phyloP scores from a whole-genome alignment of 2,329 filamentous ascomycete species.

The Hymenoscyphus infarciens region DNA sequence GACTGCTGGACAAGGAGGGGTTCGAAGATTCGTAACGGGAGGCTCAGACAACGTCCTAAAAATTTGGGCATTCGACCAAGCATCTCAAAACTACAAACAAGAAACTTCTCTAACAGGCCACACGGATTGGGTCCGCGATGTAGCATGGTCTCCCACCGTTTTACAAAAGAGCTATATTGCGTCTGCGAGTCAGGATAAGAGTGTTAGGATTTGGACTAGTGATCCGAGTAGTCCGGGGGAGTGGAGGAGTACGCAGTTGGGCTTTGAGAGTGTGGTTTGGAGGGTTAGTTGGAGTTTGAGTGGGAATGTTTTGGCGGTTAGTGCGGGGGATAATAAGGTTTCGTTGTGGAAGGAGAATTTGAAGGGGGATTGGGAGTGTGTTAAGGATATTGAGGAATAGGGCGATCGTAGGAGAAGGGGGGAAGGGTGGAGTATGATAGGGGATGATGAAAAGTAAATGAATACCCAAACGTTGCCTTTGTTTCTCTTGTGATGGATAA shows the following conservation, averaged over 20 bases:
- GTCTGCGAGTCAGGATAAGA: conserved; percentile 93
- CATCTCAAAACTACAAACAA: conserved; percentile 58
- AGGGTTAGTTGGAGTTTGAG: conserved; percentile 97
- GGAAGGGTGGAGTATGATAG: neutral
- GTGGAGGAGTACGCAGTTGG: conserved; percentile 82
- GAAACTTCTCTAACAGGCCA: conserved; percentile 72
- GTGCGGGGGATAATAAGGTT: conserved; percentile 93
- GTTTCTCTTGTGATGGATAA: too few relatives aligned
- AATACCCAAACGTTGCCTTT: too few relatives aligned
- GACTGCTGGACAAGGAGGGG: conserved; percentile 56
- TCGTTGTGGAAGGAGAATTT: conserved; percentile 98
- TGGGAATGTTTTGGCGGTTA: conserved; percentile 92
- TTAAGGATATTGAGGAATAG: conserved; percentile 93
- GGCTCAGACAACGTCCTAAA: conserved; percentile 92
- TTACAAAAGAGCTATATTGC: conserved; percentile 96
- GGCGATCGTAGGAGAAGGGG: neutral
- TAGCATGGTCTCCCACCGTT: conserved; percentile 94
- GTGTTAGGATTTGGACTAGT: conserved; percentile 92
- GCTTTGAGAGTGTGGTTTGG: conserved; percentile 89
- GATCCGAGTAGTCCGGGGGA: conserved; percentile 62
- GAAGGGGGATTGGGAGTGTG: conserved; percentile 92
- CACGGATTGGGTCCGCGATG: conserved; percentile 94
- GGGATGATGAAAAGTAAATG: neutral
- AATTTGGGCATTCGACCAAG: conserved; percentile 79
- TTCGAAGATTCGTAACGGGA: conserved; percentile 87